phyloP scores from a whole-genome alignment of 768 basidiomycete species.

The Suillus weaverae region DNA sequence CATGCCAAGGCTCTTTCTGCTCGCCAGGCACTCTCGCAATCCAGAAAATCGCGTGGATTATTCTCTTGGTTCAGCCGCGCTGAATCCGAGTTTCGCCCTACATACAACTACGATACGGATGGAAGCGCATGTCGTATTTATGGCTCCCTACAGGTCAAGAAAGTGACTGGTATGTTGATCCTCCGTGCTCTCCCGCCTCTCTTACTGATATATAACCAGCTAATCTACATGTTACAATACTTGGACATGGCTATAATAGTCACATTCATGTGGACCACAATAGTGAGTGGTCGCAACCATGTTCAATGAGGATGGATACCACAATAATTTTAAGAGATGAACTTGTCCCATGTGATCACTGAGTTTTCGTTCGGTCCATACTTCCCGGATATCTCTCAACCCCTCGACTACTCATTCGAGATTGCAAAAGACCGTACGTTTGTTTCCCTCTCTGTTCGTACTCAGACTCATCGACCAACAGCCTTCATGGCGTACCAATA shows the following conservation, averaged over 20 bases:
- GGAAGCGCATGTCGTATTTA: slow-evolving; percentile 84
- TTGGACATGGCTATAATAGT: slow-evolving; percentile 93
- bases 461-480: slow-evolving; percentile 28
- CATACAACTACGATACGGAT: slow-evolving; percentile 66
- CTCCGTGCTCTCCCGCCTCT: neutral
- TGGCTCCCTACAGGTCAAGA: slow-evolving; percentile 81
- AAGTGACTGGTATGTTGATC: slow-evolving; percentile 69
- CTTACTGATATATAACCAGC: slow-evolving; percentile 39
- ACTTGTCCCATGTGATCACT: slow-evolving; percentile 92
- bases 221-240: slow-evolving; percentile 91
- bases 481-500: slow-evolving; percentile 93
- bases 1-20: slow-evolving; percentile 70
- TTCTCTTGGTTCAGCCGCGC: slow-evolving; percentile 55
- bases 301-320: neutral
- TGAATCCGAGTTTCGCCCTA: slow-evolving; percentile 59
- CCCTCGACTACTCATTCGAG: slow-evolving; percentile 89
- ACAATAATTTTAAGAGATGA: slow-evolving; percentile 68
- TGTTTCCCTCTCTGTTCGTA: slow-evolving; percentile 7
- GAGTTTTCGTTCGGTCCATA: slow-evolving; percentile 97
- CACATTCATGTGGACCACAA: slow-evolving; percentile 84
- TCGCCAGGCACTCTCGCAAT: slow-evolving; percentile 67
- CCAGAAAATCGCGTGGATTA: slow-evolving; percentile 71
- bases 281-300: slow-evolving; percentile 48
- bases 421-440: slow-evolving; percentile 64
- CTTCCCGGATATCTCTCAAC: slow-evolving; percentile 94